Evolutionary conservation across 805 yeast genomes (phyloP), one percentile per base, ranked within the genome.

Genomic region (Barnettozyma vustinii): DNA sequence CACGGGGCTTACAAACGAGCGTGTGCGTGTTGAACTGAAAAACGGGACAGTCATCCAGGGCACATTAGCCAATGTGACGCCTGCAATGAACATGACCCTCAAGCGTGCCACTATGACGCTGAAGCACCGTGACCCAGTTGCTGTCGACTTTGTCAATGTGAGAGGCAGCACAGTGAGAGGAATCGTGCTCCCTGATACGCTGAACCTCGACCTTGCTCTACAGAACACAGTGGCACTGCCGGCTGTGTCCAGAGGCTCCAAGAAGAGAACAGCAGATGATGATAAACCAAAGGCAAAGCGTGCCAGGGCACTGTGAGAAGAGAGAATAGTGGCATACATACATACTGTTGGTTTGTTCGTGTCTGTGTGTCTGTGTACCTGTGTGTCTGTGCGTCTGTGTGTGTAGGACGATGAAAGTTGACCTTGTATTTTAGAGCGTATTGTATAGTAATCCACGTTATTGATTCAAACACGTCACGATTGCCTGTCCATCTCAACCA

Each of bases 31-130:
- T 18, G 98, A 91, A 64, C 72, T 92, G 60, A 92, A 91, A 65
- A 89, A 92, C 66, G 97, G 97, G 37, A 87, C 92, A 5, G 76
- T 87, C 5, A 79, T 92, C 6, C 79, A 86, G 58, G 98, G 98
- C 0, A 87, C 91, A 13, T 72, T 92, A 23, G 80, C 85, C 37
- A 80, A 90, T 7, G 96, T 94, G 37, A 75, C 96, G 3, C 96
- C 97, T 25, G 78, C 86, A 53, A 91, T 91, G 98, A 91, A 91
- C 66, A 81, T 91, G 41, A 81, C 88, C 5, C 66, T 91, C 52
- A 81, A 85, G 58, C 86, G 85, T 55, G 92, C 87, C 43, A 86
- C 83, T 57, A 81, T 92, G 77, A 81, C 91, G 2, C 75, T 86
- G 40, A 79, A 77, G 48, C 76, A 82, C 61, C 80, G 87, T 48